A percentile compares a stretch with the other conserved stretches of the same genome.
These are phyloP conservation scores for Pichia terricola DNA, from an alignment of 1,139 yeast species.

Conservation along the genomic window DNA sequence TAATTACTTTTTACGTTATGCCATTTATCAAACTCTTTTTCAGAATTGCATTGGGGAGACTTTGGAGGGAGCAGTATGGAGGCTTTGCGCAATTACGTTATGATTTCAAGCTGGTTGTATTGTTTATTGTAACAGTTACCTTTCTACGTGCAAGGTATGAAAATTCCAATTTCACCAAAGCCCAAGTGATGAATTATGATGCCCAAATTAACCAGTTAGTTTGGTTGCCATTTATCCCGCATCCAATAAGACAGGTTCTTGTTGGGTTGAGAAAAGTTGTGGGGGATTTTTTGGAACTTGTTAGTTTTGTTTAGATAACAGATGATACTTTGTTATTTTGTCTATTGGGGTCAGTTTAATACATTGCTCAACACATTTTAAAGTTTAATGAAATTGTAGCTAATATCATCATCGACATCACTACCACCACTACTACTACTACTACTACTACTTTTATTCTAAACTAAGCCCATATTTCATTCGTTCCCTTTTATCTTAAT, in stretches of 20 bases:
- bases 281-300: conserved; percentile 11
- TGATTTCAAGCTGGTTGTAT: conserved; percentile 20
- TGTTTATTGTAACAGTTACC: conserved; percentile 28
- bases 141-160: conserved; percentile 40
- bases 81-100: conserved; percentile 10
- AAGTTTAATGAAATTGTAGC: no score
- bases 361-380: no score
- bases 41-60: conserved; percentile 19
- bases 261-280: conserved; percentile 9
- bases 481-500: no score
- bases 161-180: conserved; percentile 34
- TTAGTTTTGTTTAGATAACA: conserved; percentile 5
- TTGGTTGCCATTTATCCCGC: conserved; percentile 22
- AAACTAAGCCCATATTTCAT: no score
- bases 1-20: conserved; percentile 18
- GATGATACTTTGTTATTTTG: neutral
- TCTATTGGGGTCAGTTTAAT: no score
- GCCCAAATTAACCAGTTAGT: conserved; percentile 26
- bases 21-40: conserved; percentile 18
- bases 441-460: neutral
- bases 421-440: neutral
- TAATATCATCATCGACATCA: no score
- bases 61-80: conserved; percentile 17
- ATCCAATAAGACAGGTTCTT: conserved; percentile 8
- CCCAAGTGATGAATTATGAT: conserved; percentile 34